phyloP scores from a whole-genome alignment of 176 grass and related monocot genomes.

The Ensete ventricosum region DNA sequence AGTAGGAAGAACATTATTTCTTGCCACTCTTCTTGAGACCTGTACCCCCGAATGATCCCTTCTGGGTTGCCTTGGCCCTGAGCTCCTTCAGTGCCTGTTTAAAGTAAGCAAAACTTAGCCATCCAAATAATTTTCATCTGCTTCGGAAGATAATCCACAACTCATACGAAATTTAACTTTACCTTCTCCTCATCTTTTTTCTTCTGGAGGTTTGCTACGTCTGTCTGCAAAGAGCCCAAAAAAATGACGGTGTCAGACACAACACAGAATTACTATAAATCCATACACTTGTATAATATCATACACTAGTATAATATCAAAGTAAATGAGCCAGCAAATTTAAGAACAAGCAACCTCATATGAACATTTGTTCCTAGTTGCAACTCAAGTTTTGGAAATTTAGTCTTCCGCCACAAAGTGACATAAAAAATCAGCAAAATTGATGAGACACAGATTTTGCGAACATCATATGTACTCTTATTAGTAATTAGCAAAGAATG shows the following conservation, averaged over 20 bases:
- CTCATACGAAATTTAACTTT: background rate
- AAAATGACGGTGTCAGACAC: background rate
- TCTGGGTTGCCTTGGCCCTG: constrained; percentile 62
- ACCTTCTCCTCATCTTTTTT: constrained; percentile 95
- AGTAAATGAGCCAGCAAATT: too few relatives aligned
- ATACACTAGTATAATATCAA: background rate
- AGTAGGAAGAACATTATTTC: constrained; percentile 39
- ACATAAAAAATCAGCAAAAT: too few relatives aligned
- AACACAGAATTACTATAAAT: too few relatives aligned
- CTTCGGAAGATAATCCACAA: background rate
- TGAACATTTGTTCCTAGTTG: too few relatives aligned
- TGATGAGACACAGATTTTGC: too few relatives aligned
- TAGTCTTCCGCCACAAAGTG: too few relatives aligned
- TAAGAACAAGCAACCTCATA: too few relatives aligned
- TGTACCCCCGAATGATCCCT: constrained; percentile 65
- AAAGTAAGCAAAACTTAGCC: background rate
- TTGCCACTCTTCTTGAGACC: constrained; percentile 95
- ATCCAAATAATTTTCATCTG: background rate
- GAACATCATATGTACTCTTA: too few relatives aligned
- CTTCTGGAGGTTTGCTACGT: constrained; percentile 72
- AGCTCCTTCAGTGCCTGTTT: constrained; percentile 75
- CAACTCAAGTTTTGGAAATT: too few relatives aligned
- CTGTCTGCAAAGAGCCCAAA: constrained; percentile 29
- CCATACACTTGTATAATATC: background rate
- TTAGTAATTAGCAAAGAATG: too few relatives aligned